Base-by-base conservation (phyloP, 257 asterid genomes). In the Nemophila menziesii region DNA sequence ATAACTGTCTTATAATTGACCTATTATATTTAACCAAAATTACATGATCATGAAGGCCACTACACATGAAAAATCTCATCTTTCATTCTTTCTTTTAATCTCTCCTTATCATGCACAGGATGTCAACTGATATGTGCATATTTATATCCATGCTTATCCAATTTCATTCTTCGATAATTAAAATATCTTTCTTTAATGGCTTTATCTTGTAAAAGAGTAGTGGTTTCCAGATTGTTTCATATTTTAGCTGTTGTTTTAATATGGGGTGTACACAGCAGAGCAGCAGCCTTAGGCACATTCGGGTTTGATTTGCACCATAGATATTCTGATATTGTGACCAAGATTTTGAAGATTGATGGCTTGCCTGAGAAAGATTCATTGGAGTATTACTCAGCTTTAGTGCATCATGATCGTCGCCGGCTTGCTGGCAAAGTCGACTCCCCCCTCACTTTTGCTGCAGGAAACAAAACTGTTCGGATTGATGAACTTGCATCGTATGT, bases 361-460 rank as follows among this genome's bases (percentile, higher is more conserved):
- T 58, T 80, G 75, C 97, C 97, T 67, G 86, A 77, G 40, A 78
- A 72, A 60, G 89, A 71, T 0, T 42, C 67, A 8, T 51, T 69
- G 29, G 90, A 78, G 39, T 87, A 83, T 72, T 83, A 62, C 69
- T 54, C 95, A 46, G 92, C 90, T 67, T 63, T 82, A 95, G 92
- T 78, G 15, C 79, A 74, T 62, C 95, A 92, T 37, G 97, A 87
- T 66, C 77, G 77, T 33, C 94, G 89, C 39, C 85, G 67, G 48
- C 87, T 74, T 13, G 79, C 92, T 44, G 72, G 63, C 56, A 6
- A 75, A 34, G 61, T 59, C 33, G 44, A 45, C 24, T n/a, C 71
- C 22, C 55, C 56, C 20, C 65, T 79, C 50, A 62, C 73, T 38
- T 85, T 90, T 62, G 12, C 49, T 0, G 86, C 66, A 18, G 61